Evolutionary conservation across 768 basidiomycete species (phyloP).

Genomic region (Amanita rimosa): DNA sequence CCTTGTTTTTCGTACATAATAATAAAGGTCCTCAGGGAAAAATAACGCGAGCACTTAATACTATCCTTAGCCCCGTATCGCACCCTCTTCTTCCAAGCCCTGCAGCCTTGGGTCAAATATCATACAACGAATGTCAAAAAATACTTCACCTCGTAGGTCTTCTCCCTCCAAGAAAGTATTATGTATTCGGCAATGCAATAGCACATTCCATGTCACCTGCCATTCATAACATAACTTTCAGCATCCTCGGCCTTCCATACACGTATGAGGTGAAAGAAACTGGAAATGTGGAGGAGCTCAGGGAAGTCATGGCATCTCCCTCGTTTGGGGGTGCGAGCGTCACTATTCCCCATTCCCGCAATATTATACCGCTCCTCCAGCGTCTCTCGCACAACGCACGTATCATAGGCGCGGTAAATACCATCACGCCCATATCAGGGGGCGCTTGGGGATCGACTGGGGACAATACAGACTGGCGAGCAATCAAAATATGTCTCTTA

Average conservation of each 20-base stretch:
- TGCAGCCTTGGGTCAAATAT: slow-evolving; percentile 67
- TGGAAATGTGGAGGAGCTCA: slow-evolving; percentile 32
- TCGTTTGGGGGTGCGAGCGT: slow-evolving; percentile 77
- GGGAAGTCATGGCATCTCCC: slow-evolving; percentile 29
- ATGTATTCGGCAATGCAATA: slow-evolving; percentile 65
- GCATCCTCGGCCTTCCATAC: slow-evolving; percentile 55
- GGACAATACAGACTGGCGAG: slow-evolving; percentile 77
- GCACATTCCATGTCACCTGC: slow-evolving; percentile 62
- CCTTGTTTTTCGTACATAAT: background rate
- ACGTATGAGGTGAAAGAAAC: slow-evolving; percentile 52
- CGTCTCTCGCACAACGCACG: slow-evolving; percentile 49
- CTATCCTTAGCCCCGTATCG: slow-evolving; percentile 63
- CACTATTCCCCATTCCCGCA: slow-evolving; percentile 71
- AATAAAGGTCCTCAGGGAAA: slow-evolving; percentile 36
- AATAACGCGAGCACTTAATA: slow-evolving; percentile 60
- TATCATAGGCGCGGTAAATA: slow-evolving; percentile 73
- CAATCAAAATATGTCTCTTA: slow-evolving; percentile 44
- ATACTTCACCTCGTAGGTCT: slow-evolving; percentile 55
- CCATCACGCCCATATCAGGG: slow-evolving; percentile 39
- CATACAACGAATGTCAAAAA: slow-evolving; percentile 54
- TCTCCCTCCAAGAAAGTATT: slow-evolving; percentile 47
- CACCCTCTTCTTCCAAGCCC: slow-evolving; percentile 55
- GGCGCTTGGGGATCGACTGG: slow-evolving; percentile 36
- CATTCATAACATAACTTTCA: slow-evolving; percentile 65
- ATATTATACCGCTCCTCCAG: slow-evolving; percentile 59